Evolutionary conservation across 495 filamentous ascomycete species (phyloP).

Genomic region (Penicillium maclennaniae): DNA sequence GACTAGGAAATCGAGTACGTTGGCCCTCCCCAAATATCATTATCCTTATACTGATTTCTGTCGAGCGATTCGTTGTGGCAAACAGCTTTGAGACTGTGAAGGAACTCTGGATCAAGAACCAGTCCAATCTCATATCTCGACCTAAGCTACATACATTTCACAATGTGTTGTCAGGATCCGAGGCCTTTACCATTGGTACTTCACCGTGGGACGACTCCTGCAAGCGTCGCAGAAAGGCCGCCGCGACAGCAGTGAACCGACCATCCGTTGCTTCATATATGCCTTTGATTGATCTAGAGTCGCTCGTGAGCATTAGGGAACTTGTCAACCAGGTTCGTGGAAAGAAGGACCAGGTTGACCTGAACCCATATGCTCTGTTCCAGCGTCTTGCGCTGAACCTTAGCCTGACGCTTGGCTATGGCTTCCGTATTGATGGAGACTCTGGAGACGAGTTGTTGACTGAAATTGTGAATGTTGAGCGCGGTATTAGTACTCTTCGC

Average conservation of each 20-base stretch:
- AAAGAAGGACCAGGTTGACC: conserved; percentile 51
- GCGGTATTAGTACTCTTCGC: conserved; percentile 61
- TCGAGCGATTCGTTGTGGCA: conserved; percentile 61
- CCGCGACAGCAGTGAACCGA: conserved; percentile 65
- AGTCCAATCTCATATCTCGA: conserved; percentile 65
- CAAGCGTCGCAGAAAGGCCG: conserved; percentile 66
- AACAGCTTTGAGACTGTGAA: conserved; percentile 66
- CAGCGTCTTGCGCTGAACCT: conserved; percentile 66
- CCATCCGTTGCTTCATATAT: conserved; percentile 64
- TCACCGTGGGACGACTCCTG: conserved; percentile 72
- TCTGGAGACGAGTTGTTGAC: conserved; percentile 54
- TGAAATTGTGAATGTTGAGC: conserved; percentile 62
- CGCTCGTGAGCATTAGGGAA: conserved; percentile 60
- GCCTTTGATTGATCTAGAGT: conserved; percentile 69
- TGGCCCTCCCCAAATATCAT: no score
- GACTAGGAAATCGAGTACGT: no score
- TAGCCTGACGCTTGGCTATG: conserved; percentile 63
- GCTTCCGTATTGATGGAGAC: conserved; percentile 58
- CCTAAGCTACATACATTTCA: conserved; percentile 72
- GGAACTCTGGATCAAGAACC: conserved; percentile 68
- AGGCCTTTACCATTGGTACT: conserved; percentile 70
- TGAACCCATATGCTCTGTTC: conserved; percentile 64
- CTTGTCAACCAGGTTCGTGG: conserved; percentile 57
- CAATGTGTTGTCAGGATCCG: conserved; percentile 62
- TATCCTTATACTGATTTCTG: no score